A percentile compares a stretch with the other conserved stretches of the same genome.
Conservation (phyloP, 1,284 basidiomycete genomes). For the Cystobasidium pallidum region DNA sequence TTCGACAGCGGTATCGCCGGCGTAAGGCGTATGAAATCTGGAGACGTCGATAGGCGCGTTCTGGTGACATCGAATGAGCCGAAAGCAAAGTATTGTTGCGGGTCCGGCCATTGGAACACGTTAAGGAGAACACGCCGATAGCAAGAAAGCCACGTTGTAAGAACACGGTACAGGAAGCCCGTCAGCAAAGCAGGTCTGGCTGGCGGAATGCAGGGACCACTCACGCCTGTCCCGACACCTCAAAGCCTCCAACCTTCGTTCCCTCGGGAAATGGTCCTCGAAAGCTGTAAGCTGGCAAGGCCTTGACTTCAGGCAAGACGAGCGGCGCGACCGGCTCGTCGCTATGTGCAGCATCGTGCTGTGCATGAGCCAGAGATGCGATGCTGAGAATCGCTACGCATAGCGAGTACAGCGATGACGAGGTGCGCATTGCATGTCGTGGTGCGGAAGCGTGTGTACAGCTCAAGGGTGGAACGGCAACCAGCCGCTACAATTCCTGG, state of each 20-base stretch:
- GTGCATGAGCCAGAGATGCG: background rate
- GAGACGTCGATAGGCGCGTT: conserved; percentile 49
- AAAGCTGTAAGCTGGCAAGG: conserved; percentile 42
- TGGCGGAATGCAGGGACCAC: background rate
- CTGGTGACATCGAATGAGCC: background rate
- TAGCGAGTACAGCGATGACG: conserved; percentile 13
- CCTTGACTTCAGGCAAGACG: conserved; percentile 33
- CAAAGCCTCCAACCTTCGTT: conserved; percentile 38
- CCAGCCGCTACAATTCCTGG: no score
- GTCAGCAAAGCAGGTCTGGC: background rate
- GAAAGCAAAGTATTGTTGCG: background rate
- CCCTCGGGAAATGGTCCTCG: conserved; percentile 46
- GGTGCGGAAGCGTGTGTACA: background rate
- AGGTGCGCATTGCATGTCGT: conserved; percentile 30
- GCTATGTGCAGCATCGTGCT: background rate
- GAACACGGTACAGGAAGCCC: background rate
- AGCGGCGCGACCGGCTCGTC: conserved; percentile 33
- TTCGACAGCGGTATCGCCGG: conserved; percentile 53
- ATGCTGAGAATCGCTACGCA: conserved; percentile 14
- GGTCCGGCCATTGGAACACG: conserved; percentile 17
- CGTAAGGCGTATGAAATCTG: conserved; percentile 53
- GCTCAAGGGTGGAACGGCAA: no score
- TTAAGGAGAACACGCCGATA: background rate
- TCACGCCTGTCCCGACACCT: conserved; percentile 50
- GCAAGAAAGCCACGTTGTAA: background rate